These are phyloP conservation scores for Didymella lethalis DNA, from an alignment of 2,329 filamentous ascomycete species.

Conservation along the genomic window DNA sequence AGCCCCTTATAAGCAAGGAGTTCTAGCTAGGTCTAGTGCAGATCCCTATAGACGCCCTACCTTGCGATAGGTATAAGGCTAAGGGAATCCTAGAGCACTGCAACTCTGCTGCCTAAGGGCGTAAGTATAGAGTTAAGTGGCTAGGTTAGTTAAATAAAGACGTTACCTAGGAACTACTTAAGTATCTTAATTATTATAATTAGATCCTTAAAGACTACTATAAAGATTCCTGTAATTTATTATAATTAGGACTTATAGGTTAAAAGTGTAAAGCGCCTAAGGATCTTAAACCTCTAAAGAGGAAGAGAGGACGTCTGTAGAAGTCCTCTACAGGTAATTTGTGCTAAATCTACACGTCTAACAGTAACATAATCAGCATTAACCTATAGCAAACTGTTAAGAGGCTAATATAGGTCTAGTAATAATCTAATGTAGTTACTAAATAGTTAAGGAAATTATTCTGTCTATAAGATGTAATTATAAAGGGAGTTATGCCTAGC, in stretches of 20 bases:
- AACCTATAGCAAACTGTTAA: neutral
- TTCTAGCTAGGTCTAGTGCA: too few relatives aligned
- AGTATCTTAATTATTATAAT: too few relatives aligned
- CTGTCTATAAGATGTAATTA: neutral
- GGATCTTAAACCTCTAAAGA: neutral
- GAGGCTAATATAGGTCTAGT: neutral
- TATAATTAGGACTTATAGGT: neutral
- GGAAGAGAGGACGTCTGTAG: too few relatives aligned
- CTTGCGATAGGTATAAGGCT: too few relatives aligned
- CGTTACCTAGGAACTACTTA: too few relatives aligned
- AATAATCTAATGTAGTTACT: neutral
- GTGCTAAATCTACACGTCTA: neutral
- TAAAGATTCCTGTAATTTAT: neutral
- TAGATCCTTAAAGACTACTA: neutral
- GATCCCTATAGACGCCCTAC: too few relatives aligned
- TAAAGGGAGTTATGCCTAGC: slow-evolving; percentile 1
- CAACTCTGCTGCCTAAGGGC: too few relatives aligned
- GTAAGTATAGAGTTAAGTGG: too few relatives aligned
- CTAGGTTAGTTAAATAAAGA: too few relatives aligned
- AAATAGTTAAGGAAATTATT: neutral
- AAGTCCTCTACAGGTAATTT: neutral
- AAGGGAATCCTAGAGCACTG: too few relatives aligned
- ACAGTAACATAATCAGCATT: neutral
- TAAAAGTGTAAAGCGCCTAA: neutral
- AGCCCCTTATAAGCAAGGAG: too few relatives aligned